phyloP scores from a whole-genome alignment of 75 land plant species.

The Picea sitchensis region DNA sequence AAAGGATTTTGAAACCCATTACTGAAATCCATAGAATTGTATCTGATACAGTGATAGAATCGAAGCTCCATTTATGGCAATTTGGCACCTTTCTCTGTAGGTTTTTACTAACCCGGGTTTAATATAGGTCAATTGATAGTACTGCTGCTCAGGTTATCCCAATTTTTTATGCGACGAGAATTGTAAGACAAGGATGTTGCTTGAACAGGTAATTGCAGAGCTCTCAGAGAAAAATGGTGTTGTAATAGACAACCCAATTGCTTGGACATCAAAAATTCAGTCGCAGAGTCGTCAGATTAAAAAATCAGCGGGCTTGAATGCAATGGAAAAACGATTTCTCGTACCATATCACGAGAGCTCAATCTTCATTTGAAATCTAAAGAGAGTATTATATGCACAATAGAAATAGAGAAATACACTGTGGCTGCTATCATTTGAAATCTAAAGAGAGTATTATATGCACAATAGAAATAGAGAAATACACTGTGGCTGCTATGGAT shows the following conservation, averaged over 20 bases:
- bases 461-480: background rate
- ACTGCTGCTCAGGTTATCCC: no score
- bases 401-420: background rate
- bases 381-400: background rate
- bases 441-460: conserved; percentile 1
- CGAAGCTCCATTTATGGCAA: no score
- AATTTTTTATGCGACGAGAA: no score
- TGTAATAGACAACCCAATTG: background rate
- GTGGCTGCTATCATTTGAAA: background rate
- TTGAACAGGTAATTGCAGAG: background rate
- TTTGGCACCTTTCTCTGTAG: no score
- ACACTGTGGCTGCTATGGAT: background rate
- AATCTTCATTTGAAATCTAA: conserved; percentile 1
- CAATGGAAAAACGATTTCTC: background rate
- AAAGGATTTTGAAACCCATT: no score
- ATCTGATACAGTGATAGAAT: no score
- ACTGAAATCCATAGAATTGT: no score
- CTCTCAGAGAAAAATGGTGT: background rate
- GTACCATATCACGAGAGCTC: conserved; percentile 5
- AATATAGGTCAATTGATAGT: no score
- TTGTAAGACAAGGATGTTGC: background rate
- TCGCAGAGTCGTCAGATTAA: background rate
- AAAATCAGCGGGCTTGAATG: background rate
- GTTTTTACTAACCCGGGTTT: no score
- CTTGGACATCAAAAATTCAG: background rate